Evolutionary conservation across 139 green algal genomes (phyloP), one percentile per base, ranked within the genome.

Genomic region (Ulvella scutata): DNA sequence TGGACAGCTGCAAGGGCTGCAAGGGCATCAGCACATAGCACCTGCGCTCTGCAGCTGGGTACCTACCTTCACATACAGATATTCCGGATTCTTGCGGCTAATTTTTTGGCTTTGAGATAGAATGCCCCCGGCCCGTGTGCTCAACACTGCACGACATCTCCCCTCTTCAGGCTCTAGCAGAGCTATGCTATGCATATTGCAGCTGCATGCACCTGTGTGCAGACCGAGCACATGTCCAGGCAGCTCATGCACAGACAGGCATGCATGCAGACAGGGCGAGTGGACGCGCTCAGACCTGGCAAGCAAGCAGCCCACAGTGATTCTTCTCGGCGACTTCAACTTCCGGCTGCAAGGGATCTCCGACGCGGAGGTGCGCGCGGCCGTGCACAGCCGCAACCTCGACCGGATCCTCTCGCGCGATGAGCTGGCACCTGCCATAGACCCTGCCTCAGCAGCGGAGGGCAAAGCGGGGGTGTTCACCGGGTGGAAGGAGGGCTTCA

Each of bases 401-500:
- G 51, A 67, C 9, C 51, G 51, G 13, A n/a, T 67, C n/a, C 51
- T 67, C n/a, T n/a, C 51, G 51, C 51, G 51, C 51, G 51, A 67
- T 26, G 51, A 67, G 51, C 51, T 67, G 13, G 4, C 33, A 26
- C 13, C 51, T 26, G 51, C 51, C n/a, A 10, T 67, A 26, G 13
- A 26, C 20, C n/a, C n/a, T n/a, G n/a, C n/a, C n/a, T n/a, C n/a
- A n/a, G n/a, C n/a, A n/a, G n/a, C n/a, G n/a, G n/a, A n/a, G n/a
- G 2, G 38, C 3, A 23, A 17, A 3, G 44, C 62, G 21, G 37
- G 67, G 0, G 77, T 77, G 21, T 81, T 87, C 23, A 43, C 67
- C 1, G 88, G 84, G 2, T 97, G 88, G 86, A 75, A 43, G 2
- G 92, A 97, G 79, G 89, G 85, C 2, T 74, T 62, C 3, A 82